Base-by-base conservation (phyloP, 106 monocot species). In the Gastrodia elata region DNA sequence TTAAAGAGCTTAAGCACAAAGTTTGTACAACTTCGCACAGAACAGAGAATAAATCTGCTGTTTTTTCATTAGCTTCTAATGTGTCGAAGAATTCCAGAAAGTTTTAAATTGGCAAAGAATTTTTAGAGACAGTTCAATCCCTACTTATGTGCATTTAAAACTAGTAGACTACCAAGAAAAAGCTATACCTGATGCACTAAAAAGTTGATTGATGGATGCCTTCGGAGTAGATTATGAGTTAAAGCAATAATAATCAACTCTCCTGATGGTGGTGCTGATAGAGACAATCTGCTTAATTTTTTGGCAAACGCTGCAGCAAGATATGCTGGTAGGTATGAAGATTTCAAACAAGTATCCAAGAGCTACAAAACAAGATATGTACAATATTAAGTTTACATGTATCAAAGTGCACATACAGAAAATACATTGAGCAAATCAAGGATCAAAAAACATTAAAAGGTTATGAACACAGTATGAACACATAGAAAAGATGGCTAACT, bases 121-220 rank as follows among this genome's bases (percentile, higher is more conserved):
- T n/a, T n/a, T n/a, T n/a, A n/a, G n/a, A n/a, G n/a, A n/a, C n/a
- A n/a, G n/a, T n/a, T n/a, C n/a, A n/a, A n/a, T n/a, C n/a, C n/a
- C n/a, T n/a, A n/a, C n/a, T n/a, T n/a, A n/a, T n/a, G n/a, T n/a
- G n/a, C n/a, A n/a, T 25, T 59, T 27, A 59, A 59, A 5, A n/a
- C n/a, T n/a, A 59, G 59, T 10, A 11, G 28, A 11, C 61, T 11
- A 13, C 14, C 5, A 11, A 27, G 32, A 61, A 61, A 25, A 26
- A 58, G 20, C 30, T 30, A 36, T 72, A 97, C 97, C 97, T 84
- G 80, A 70, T 97, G 86, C 37, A 97, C 97, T 33, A 97, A 78
- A 80, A 97, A 97, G 77, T 97, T 93, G 71, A 93, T 93, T 56
- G 97, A 93, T 13, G 97, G 97, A 75, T 97, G 97, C 70, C 97